Percentiles rank a stretch among this genome's conserved stretches.
phyloP scores from a whole-genome alignment of 306 rosid genomes.

The Vigna radiata region DNA sequence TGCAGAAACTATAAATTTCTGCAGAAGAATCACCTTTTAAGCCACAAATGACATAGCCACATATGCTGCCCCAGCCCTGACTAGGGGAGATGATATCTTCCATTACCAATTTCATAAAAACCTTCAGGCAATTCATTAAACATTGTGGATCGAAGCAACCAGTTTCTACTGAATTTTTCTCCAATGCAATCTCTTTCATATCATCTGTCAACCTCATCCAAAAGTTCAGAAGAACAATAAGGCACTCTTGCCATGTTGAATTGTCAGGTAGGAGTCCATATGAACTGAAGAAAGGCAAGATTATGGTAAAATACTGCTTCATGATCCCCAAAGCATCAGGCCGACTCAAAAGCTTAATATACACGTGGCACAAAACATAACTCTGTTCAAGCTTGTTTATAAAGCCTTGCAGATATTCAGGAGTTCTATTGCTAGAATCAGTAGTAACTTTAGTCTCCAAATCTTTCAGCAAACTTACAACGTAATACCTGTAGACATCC shows the following conservation, averaged over 20 bases:
- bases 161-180: conserved; percentile 54
- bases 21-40: conserved; percentile 64
- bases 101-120: conserved; percentile 78
- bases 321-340: conserved; percentile 80
- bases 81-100: conserved; percentile 92
- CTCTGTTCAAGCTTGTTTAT: conserved; percentile 85
- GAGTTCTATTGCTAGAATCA: conserved; percentile 56
- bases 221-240: conserved; percentile 78
- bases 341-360: conserved; percentile 65
- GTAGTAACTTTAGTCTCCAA: conserved; percentile 68
- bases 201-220: conserved; percentile 88
- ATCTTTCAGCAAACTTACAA: conserved; percentile 57
- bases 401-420: conserved; percentile 75
- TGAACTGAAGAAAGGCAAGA: conserved; percentile 66
- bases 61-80: conserved; percentile 86
- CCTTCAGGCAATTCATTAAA: conserved; percentile 70
- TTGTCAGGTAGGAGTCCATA: conserved; percentile 72
- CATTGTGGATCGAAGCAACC: conserved; percentile 63
- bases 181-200: conserved; percentile 67
- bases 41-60: conserved; percentile 65
- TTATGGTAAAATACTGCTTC: conserved; percentile 74
- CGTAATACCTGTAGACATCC: conserved; percentile 79
- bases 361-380: conserved; percentile 61
- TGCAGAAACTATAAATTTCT: conserved; percentile 72
- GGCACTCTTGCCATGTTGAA: conserved; percentile 96